phyloP scores from a whole-genome alignment of 2,329 filamentous ascomycete species.

The Amesomyces nigricolor region DNA sequence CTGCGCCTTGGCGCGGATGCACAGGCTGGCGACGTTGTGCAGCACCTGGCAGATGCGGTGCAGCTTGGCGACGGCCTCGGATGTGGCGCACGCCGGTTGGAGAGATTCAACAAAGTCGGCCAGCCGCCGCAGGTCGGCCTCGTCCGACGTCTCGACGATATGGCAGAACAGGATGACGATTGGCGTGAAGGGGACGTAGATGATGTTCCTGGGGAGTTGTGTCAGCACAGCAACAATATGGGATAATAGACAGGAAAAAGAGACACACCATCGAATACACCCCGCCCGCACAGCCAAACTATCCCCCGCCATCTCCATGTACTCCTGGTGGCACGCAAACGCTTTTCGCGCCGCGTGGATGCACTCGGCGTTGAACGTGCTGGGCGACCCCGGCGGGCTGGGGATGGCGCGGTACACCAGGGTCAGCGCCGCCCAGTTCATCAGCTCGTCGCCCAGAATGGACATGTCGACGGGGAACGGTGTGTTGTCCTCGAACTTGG shows the following conservation, averaged over 20 bases:
- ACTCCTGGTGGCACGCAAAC: constrained; percentile 41
- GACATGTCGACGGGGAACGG: constrained; percentile 41
- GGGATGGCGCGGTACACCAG: constrained; percentile 50
- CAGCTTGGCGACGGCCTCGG: constrained; percentile 55
- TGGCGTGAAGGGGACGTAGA: constrained; percentile 53
- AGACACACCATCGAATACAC: constrained; percentile 47
- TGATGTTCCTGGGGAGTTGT: constrained; percentile 39
- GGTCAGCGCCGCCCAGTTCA: constrained; percentile 43
- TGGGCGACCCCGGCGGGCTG: constrained; percentile 35
- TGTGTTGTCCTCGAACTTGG: constrained; percentile 31
- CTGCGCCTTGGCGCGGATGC: constrained; percentile 52
- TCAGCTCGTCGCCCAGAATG: constrained; percentile 43
- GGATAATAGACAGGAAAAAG: background rate
- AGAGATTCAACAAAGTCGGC: constrained; percentile 53
- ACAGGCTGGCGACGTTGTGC: constrained; percentile 54
- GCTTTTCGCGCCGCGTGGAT: constrained; percentile 46
- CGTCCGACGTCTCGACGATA: constrained; percentile 48
- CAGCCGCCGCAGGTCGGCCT: constrained; percentile 49
- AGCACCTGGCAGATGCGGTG: constrained; percentile 59
- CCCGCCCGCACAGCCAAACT: constrained; percentile 40
- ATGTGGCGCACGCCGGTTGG: constrained; percentile 44
- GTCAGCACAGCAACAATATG: too few relatives aligned
- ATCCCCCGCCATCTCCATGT: constrained; percentile 39
- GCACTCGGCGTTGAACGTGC: constrained; percentile 44
- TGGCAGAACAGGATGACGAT: constrained; percentile 57